A percentile compares a stretch with the other conserved stretches of the same genome.
These are phyloP conservation scores for Aureobasidium sp. DNA, from an alignment of 2,329 filamentous ascomycete species.

Conservation along the genomic window DNA sequence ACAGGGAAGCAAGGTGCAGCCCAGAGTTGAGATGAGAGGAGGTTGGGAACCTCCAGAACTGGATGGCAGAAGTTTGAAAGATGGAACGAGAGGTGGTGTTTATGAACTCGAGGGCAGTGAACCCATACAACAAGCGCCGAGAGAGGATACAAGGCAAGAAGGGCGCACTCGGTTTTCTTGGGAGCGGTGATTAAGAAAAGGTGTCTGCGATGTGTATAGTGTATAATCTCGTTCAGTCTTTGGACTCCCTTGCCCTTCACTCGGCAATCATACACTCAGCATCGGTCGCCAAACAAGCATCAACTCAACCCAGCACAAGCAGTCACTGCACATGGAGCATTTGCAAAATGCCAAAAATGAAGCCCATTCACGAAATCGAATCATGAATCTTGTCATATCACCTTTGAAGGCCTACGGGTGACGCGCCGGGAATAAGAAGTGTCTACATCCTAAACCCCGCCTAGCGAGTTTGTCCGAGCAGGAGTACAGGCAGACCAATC, in stretches of 20 bases:
- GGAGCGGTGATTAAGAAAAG: background rate
- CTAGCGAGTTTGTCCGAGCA: background rate
- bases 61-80: background rate
- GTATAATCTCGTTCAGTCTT: too few relatives aligned
- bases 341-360: background rate
- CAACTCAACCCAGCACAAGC: background rate
- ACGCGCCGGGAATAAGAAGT: background rate
- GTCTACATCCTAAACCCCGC: too few relatives aligned
- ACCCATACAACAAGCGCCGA: background rate
- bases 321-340: background rate
- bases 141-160: background rate
- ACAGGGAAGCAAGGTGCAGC: background rate
- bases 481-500: background rate
- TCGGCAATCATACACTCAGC: too few relatives aligned
- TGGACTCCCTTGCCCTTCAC: too few relatives aligned
- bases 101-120: conserved; percentile 1
- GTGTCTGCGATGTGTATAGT: too few relatives aligned
- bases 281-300: too few relatives aligned
- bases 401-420: background rate
- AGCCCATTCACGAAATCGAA: background rate
- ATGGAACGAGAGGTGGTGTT: background rate
- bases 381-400: background rate
- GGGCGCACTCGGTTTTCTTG: background rate
- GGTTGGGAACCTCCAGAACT: conserved; percentile 5
- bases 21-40: conserved; percentile 1